Percentiles rank a stretch among this genome's conserved stretches.
These are phyloP conservation scores for Urtica urens DNA, from an alignment of 306 rosid genomes.

Conservation along the genomic window DNA sequence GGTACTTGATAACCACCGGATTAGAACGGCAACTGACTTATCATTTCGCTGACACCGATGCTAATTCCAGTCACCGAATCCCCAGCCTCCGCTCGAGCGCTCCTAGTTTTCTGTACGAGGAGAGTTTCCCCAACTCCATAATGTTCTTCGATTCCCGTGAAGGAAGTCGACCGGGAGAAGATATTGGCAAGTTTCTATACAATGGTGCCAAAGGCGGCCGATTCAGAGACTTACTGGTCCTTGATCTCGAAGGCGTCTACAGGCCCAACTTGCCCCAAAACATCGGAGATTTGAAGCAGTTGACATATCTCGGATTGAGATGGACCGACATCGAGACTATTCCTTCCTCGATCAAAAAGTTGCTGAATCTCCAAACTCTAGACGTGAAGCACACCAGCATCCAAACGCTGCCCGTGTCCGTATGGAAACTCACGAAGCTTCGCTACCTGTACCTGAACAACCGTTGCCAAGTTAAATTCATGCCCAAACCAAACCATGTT, in stretches of 20 bases:
- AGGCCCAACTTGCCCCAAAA: slow-evolving; percentile 9
- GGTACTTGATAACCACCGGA: background rate
- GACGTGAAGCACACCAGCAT: slow-evolving; percentile 11
- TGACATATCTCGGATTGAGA: slow-evolving; percentile 15
- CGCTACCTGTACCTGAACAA: slow-evolving; percentile 10
- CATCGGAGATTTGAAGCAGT: slow-evolving; percentile 2
- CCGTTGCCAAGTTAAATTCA: background rate
- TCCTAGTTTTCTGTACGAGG: slow-evolving; percentile 1
- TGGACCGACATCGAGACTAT: slow-evolving; percentile 7
- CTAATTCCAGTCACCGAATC: background rate
- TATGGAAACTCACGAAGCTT: slow-evolving; percentile 14
- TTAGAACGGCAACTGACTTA: background rate
- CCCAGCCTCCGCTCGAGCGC: background rate
- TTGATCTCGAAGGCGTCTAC: slow-evolving; percentile 22
- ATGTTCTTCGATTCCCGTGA: slow-evolving; percentile 4
- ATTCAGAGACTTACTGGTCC: slow-evolving; percentile 2
- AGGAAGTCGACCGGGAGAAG: background rate
- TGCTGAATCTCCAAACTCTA: slow-evolving; percentile 8
- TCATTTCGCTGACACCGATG: background rate
- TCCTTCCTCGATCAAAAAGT: slow-evolving; percentile 10
- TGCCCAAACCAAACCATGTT: background rate
- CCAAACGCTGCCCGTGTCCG: background rate
- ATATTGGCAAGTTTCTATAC: slow-evolving; percentile 1
- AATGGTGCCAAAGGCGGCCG: background rate
- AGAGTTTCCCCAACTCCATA: background rate